Base-by-base conservation (phyloP, 1,284 basidiomycete species). In the Fomitopsis palustris region DNA sequence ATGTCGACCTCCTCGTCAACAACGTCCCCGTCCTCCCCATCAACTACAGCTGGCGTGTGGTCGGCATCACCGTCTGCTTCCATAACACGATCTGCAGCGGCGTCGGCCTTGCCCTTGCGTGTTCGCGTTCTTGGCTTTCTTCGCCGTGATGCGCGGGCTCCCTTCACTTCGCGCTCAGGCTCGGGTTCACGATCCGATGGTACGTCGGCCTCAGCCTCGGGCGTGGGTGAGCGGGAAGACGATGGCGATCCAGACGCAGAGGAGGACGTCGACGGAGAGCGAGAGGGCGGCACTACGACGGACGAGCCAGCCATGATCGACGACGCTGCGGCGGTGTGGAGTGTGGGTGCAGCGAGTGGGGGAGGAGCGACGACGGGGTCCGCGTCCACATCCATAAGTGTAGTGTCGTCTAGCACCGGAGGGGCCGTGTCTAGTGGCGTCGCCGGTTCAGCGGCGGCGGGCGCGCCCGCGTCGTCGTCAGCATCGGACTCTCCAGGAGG, bases 281-380 rank as follows among this genome's bases (percentile, higher is more conserved):
- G 73, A 2, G 75, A 73, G 16, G 75, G 69, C 1, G 75, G 73
- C n/a, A 73, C 72, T 25, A 81, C 67, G 51, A 81, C 70, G 21
- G 71, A 67, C 3, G 78, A 74, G n/a, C 78, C 78, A 2, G 78
- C 81, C 77, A 82, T 81, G 57, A 83, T 82, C 9, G 80, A 82
- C 7, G 78, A 78, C 14, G 77, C 75, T 0, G 79, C 78, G 0
- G 77, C 76, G 0, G 77, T 76, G 9, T 74, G 72, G 31, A 72
- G 72, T 51, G 78, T 74, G 31, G 79, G 77, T 0, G 75, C 73
- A 23, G 77, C 70, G n/a, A 74, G 70, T n/a, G 75, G 70, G 0
- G 73, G 63, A 12, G 74, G 69, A 21, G 77, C 75, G 1, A 69
- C 69, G 10, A 76, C 74, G 6, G 72, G 68, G 62, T 82, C 79